phyloP scores from a whole-genome alignment of 768 basidiomycete species.

The Leccinum barrowsii region DNA sequence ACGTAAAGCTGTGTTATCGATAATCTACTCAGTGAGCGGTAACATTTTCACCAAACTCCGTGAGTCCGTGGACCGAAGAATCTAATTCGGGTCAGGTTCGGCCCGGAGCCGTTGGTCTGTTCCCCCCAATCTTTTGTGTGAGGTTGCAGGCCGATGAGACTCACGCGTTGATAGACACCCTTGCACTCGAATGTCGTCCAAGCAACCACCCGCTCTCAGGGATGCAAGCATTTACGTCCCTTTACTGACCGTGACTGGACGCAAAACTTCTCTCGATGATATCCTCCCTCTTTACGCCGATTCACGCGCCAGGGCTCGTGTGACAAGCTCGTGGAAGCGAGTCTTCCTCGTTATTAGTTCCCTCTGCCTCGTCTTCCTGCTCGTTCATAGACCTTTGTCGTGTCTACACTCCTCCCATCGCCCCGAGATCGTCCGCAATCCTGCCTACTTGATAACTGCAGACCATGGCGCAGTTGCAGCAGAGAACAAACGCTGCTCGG shows the following conservation, averaged over 20 bases:
- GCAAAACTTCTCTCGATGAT: neutral
- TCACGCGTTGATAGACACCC: neutral
- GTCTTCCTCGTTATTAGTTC: constrained; percentile 6
- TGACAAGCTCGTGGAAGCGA: constrained; percentile 11
- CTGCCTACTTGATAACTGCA: constrained; percentile 58
- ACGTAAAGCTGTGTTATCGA: no score
- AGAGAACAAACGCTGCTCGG: constrained; percentile 83
- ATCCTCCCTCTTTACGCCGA: constrained; percentile 20
- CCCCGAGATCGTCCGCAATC: constrained; percentile 36
- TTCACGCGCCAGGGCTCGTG: neutral
- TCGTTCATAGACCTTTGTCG: constrained; percentile 2
- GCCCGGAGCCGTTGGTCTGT: no score
- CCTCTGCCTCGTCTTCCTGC: constrained; percentile 12
- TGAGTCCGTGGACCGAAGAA: no score
- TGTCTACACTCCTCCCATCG: neutral
- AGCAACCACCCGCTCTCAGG: neutral
- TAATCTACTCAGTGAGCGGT: no score
- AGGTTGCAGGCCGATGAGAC: neutral
- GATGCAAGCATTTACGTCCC: neutral
- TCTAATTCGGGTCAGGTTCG: no score
- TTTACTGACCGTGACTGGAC: neutral
- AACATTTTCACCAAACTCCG: no score
- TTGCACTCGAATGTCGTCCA: constrained; percentile 6
- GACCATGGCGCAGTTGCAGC: constrained; percentile 82
- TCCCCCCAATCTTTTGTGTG: no score